Evolutionary conservation across 805 yeast genomes (phyloP), one percentile per base, ranked within the genome.

Genomic region (Phaffomyces opuntiae): DNA sequence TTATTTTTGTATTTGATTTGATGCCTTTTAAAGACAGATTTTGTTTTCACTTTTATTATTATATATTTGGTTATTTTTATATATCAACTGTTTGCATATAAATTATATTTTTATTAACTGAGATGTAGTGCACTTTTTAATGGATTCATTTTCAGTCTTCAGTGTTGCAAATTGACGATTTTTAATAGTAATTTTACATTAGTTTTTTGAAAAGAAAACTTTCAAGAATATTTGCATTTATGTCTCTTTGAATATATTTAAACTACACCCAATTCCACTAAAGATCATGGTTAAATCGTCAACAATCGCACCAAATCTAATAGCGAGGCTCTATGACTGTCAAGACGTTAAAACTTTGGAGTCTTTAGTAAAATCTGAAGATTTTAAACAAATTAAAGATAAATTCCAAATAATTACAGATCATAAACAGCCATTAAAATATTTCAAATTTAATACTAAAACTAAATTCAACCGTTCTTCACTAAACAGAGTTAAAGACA

Each of bases 361-460:
- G 13, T 13, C 9, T 16, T 11, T 36, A 7, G 3, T 36, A 5
- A 13, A 5, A 36, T 9, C 38, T 5, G 21, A 36, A 13, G 38
- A 21, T 9, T 36, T 21, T 14, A 21, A 24, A 21, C 12, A 21
- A 12, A 16, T 16, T 19, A 38, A 17, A n/a, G 31, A 37, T 6
- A 27, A 17, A 4, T 26, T 43, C 9, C 32, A 47, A 32, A 40
- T 48, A n/a, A 38, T 48, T 11, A 41, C 49, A 24, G 47, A 47
- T 40, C 49, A 47, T 39, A 40, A 38, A 17, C 42, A 41, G 12
- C 46, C 45, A 19, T 24, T 45, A 14, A 45, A 42, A 12, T 41
- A 39, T 31, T 47, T 47, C 32, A 43, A 40, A 31, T 38, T 38
- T 8, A 19, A 19, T 5, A 19, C 5, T 9, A 37, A 37, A 32